Base-by-base conservation (phyloP, 371 early-diverging fungal species). In the Saksenaea vasiformis region DNA sequence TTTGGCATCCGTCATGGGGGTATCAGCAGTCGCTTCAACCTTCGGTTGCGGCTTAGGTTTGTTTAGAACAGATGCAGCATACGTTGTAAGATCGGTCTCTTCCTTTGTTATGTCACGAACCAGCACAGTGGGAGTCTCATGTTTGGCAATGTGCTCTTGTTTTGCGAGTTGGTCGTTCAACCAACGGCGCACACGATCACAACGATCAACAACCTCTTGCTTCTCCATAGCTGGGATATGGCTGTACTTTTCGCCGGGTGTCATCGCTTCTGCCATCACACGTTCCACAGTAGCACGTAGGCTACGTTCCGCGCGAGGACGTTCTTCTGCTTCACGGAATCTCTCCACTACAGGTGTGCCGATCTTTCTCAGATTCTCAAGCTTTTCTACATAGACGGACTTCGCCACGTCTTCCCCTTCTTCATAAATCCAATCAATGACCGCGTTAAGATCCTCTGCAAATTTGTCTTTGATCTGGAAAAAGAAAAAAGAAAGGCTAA, bases 341-440 rank as follows among this genome's bases (percentile, higher is more conserved):
- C 95, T 88, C 69, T 87, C 86, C 43, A 83, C 84, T 60, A 95
- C 87, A 34, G 96, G 96, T 62, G 85, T 89, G 56, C 97, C 96
- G 56, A 87, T 80, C 65, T 85, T 87, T 86, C 89, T 90, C 68
- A 98, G 90, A 27, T 78, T 86, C 0, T 77, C 82, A 37, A 98
- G 83, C 83, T 95, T 96, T 71, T 87, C 88, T 28, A 83, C 75
- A 71, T 95, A 98, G 54, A 91, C 92, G 34, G 89, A 89, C 85
- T 95, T 95, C 72, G 93, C 85, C 37, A 92, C 89, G 67, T 94
- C 95, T 70, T 95, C 96, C 54, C 97, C 98, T 69, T 97, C 98
- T 56, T 90, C 93, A 83, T 98, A 98, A 66, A 98, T 87, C 98
- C 98, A 98, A 74, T 96, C 93, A 85, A 98, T 98, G 60, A 89